Evolutionary conservation across 768 basidiomycete genomes (phyloP).

Genomic region (Lactarius pseudohatsudake): DNA sequence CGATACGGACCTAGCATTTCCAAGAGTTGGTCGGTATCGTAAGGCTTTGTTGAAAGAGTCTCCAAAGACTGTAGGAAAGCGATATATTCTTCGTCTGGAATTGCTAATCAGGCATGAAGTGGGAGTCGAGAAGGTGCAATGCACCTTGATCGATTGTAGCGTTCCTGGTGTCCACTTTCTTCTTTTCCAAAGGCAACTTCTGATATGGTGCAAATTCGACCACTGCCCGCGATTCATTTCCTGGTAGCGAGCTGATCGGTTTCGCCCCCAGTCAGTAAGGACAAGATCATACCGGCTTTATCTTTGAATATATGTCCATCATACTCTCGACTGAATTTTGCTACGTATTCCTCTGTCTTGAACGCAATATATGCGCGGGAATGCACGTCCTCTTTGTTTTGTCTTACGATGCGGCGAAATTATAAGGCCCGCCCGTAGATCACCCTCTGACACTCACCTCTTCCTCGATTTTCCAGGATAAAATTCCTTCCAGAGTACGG

Average conservation of each 20-base stretch:
- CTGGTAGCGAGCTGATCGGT: constrained; percentile 40
- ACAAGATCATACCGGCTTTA: constrained; percentile 67
- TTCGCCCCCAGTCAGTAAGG: not conserved
- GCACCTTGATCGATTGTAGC: constrained; percentile 89
- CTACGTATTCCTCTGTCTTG: constrained; percentile 68
- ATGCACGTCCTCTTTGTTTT: constrained; percentile 80
- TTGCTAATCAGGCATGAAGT: not conserved
- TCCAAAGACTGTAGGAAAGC: constrained; percentile 80
- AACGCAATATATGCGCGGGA: constrained; percentile 94
- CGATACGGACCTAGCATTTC: constrained; percentile 57
- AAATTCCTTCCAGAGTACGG: constrained; percentile 63
- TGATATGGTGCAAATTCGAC: constrained; percentile 96
- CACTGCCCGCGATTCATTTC: constrained; percentile 82
- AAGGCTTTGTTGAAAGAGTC: constrained; percentile 42
- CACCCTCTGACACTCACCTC: constrained; percentile 45
- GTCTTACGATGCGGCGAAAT: constrained; percentile 39
- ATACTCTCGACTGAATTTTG: constrained; percentile 76
- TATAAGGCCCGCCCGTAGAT: not conserved
- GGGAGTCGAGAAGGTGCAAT: constrained; percentile 21
- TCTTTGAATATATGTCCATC: constrained; percentile 92
- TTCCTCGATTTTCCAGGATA: constrained; percentile 68
- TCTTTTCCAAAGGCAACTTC: constrained; percentile 72
- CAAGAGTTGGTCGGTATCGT: constrained; percentile 56
- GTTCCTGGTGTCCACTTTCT: constrained; percentile 77
- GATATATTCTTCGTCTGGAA: constrained; percentile 74